Conservation (phyloP, 2,329 filamentous ascomycete genomes). For the Cordyceps javanica region DNA sequence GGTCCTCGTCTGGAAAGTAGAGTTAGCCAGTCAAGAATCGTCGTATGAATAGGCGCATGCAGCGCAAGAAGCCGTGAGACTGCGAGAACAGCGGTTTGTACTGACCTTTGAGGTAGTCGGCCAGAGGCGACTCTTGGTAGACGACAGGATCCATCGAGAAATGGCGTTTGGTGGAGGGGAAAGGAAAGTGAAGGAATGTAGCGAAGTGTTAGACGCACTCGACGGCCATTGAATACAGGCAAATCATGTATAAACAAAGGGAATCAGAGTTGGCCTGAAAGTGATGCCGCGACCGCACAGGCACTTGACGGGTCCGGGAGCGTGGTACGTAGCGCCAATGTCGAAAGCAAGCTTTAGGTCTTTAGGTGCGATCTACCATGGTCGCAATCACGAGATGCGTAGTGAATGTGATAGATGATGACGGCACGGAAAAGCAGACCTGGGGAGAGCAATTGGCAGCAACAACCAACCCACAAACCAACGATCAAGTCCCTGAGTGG, state of each 20-base stretch:
- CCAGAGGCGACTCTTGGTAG: constrained; percentile 80
- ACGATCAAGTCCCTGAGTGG: constrained; percentile 2
- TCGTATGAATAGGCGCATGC: not conserved
- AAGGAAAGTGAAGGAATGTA: not conserved
- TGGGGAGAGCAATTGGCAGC: not conserved
- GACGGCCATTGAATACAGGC: not conserved
- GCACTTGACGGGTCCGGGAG: not conserved
- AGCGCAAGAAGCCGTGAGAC: not conserved
- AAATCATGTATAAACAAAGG: not conserved
- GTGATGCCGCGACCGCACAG: constrained; percentile 2
- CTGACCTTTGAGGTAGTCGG: constrained; percentile 81
- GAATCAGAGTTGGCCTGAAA: not conserved
- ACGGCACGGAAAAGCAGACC: too few species aligned
- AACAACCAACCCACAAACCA: not conserved
- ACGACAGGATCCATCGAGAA: constrained; percentile 75
- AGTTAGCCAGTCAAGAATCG: not conserved
- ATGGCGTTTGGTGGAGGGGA: not conserved
- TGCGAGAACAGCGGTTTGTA: not conserved
- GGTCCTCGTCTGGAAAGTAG: constrained; percentile 38
- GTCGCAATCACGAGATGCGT: not conserved
- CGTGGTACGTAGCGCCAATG: not conserved
- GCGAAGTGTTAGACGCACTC: not conserved
- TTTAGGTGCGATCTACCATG: constrained; percentile 4
- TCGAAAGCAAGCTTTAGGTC: not conserved
- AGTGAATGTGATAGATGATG: not conserved